Evolutionary conservation across 1,139 yeast species (phyloP).

Genomic region (Candida sp.): DNA sequence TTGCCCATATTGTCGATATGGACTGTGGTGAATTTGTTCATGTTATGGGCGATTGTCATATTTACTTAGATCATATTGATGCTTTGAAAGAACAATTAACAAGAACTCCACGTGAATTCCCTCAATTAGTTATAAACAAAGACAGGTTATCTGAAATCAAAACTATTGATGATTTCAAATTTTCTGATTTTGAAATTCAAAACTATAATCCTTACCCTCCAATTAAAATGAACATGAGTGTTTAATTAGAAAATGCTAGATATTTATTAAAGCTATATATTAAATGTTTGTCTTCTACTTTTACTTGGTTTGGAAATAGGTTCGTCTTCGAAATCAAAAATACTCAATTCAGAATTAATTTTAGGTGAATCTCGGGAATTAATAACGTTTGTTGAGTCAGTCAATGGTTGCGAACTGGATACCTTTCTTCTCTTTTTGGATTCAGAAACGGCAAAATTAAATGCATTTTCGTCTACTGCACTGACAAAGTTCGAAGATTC

Average conservation of each 20-base stretch:
- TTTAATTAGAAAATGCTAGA: constrained; percentile 14
- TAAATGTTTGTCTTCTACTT: constrained; percentile 9
- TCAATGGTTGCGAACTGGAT: constrained; percentile 14
- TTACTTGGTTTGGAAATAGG: background rate
- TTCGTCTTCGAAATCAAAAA: constrained; percentile 24
- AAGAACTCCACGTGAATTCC: constrained; percentile 77
- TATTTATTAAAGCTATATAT: constrained; percentile 1
- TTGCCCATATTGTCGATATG: constrained; percentile 91
- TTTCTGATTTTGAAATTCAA: constrained; percentile 78
- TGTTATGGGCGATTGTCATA: constrained; percentile 96
- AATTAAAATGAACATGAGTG: constrained; percentile 85
- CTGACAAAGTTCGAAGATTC: constrained; percentile 58
- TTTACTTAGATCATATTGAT: constrained; percentile 87
- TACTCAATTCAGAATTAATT: constrained; percentile 12
- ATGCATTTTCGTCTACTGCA: constrained; percentile 39
- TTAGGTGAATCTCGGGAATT: constrained; percentile 1
- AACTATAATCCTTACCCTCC: constrained; percentile 80
- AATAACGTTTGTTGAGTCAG: constrained; percentile 12
- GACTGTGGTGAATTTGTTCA: constrained; percentile 95
- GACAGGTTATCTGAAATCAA: constrained; percentile 45
- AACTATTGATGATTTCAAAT: constrained; percentile 81
- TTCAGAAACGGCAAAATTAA: constrained; percentile 11
- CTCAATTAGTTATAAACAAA: constrained; percentile 68
- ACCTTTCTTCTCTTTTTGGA: constrained; percentile 9
- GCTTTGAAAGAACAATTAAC: constrained; percentile 77